Evolutionary conservation across 1,139 yeast genomes (phyloP).

Genomic region (Scheffersomyces segobiensis): DNA sequence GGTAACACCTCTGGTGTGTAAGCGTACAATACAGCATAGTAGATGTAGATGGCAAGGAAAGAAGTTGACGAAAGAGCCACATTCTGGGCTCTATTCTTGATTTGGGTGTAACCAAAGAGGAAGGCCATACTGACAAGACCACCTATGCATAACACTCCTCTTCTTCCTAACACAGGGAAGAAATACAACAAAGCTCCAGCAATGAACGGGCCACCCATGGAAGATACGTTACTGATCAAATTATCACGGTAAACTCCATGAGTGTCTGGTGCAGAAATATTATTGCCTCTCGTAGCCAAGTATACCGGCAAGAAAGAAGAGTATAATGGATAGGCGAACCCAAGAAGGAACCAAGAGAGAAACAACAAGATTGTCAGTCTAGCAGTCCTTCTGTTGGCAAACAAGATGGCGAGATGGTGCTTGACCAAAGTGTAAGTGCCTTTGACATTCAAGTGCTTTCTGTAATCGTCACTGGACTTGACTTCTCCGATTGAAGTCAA

Average conservation of each 20-base stretch:
- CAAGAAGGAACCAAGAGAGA: slow-evolving; percentile 32
- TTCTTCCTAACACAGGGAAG: slow-evolving; percentile 10
- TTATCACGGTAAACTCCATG: slow-evolving; percentile 11
- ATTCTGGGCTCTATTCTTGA: slow-evolving; percentile 8
- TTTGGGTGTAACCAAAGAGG: slow-evolving; percentile 13
- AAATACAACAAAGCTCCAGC: slow-evolving; percentile 10
- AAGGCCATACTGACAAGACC: slow-evolving; percentile 14
- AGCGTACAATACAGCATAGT: slow-evolving; percentile 12
- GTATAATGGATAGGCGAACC: slow-evolving; percentile 34
- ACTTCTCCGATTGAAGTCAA: slow-evolving; percentile 46
- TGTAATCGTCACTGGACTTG: slow-evolving; percentile 23
- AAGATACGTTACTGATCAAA: slow-evolving; percentile 9
- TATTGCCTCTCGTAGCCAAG: slow-evolving; percentile 35
- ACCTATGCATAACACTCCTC: slow-evolving; percentile 12
- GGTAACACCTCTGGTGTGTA: slow-evolving; percentile 16
- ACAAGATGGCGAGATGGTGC: slow-evolving; percentile 26
- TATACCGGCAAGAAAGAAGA: slow-evolving; percentile 35
- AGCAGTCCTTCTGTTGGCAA: slow-evolving; percentile 21
- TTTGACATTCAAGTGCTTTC: slow-evolving; percentile 8
- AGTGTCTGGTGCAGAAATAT: slow-evolving; percentile 21
- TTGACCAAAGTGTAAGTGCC: slow-evolving; percentile 18
- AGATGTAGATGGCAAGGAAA: slow-evolving; percentile 11
- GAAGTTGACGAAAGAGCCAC: slow-evolving; percentile 11
- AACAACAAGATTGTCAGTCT: slow-evolving; percentile 27
- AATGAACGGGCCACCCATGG: slow-evolving; percentile 12